Conservation (phyloP, 139 green algal species). For the Klebsormidium nitens region DNA sequence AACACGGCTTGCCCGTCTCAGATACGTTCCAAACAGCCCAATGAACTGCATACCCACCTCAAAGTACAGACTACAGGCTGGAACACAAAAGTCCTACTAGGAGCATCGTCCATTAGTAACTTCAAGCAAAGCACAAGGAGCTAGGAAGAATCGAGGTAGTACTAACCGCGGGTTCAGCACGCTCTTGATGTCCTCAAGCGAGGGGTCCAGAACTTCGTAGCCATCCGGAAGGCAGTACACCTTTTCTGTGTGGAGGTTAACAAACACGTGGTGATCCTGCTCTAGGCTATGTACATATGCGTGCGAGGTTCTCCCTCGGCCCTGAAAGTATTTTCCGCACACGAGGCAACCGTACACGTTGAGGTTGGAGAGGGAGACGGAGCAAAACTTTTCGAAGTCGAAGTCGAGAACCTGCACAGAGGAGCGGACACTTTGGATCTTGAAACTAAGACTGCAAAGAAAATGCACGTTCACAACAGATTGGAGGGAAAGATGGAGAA, state of each 20-base stretch:
- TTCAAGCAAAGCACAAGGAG: no score
- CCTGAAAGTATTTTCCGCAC: slow-evolving; percentile 98
- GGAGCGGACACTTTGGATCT: no score
- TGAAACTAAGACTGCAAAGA: no score
- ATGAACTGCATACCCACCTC: no score
- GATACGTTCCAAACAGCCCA: no score
- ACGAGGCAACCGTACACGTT: slow-evolving; percentile 98
- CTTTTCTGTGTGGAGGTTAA: slow-evolving; percentile 85
- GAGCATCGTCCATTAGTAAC: no score
- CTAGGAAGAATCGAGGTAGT: no score
- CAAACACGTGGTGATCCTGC: slow-evolving; percentile 90
- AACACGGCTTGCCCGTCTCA: no score
- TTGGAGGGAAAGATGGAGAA: background rate
- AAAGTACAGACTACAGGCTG: no score
- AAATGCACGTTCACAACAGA: background rate
- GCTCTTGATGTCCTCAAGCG: slow-evolving; percentile 83
- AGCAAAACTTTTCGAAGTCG: slow-evolving; percentile 99
- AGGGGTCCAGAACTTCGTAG: slow-evolving; percentile 90
- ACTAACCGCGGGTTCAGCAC: slow-evolving; percentile 72
- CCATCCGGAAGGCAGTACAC: slow-evolving; percentile 94
- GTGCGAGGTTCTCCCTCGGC: slow-evolving; percentile 76
- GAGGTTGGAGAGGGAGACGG: slow-evolving; percentile 76
- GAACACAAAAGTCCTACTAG: no score
- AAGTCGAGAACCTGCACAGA: slow-evolving; percentile 83
- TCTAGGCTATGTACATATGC: slow-evolving; percentile 92